Conservation (phyloP, 1,139 yeast species). For the Geotrichum restrictum region DNA sequence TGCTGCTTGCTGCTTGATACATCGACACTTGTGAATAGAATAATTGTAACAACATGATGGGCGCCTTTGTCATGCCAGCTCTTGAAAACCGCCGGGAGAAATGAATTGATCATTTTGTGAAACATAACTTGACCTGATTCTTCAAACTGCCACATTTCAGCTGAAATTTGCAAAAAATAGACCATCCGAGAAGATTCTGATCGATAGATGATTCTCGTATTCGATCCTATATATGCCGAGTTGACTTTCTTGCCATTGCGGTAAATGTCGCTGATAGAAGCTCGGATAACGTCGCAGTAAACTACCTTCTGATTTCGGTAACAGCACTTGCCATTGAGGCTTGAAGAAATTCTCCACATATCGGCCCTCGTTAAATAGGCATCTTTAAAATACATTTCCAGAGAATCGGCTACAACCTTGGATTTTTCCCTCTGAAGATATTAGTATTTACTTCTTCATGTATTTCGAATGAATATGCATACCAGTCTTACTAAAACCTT, state of each 20-base stretch:
- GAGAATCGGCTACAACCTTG: conserved; percentile 67
- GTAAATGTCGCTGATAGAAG: conserved; percentile 64
- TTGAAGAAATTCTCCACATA: conserved; percentile 81
- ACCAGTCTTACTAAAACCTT: conserved; percentile 55
- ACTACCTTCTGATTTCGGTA: conserved; percentile 62
- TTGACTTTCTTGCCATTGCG: conserved; percentile 55
- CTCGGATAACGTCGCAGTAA: conserved; percentile 60
- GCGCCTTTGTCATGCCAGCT: conserved; percentile 84
- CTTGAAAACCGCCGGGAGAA: conserved; percentile 83
- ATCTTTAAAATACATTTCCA: conserved; percentile 80
- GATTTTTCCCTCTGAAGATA: conserved; percentile 34
- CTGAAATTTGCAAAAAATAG: conserved; percentile 79
- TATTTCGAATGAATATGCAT: conserved; percentile 18
- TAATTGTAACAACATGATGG: conserved; percentile 87
- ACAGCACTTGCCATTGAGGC: conserved; percentile 59
- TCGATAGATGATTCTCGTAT: conserved; percentile 77
- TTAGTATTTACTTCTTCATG: not conserved
- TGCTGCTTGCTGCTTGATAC: conserved; percentile 39
- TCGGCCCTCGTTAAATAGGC: conserved; percentile 81
- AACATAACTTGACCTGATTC: conserved; percentile 93
- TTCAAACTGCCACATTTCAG: conserved; percentile 98
- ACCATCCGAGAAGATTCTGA: conserved; percentile 85
- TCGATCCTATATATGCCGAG: conserved; percentile 63
- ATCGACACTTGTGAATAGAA: conserved; percentile 80
- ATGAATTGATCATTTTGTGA: conserved; percentile 83